Evolutionary conservation across 352 stramenopile species (phyloP).

Genomic region (Phytophthora citrophthora): DNA sequence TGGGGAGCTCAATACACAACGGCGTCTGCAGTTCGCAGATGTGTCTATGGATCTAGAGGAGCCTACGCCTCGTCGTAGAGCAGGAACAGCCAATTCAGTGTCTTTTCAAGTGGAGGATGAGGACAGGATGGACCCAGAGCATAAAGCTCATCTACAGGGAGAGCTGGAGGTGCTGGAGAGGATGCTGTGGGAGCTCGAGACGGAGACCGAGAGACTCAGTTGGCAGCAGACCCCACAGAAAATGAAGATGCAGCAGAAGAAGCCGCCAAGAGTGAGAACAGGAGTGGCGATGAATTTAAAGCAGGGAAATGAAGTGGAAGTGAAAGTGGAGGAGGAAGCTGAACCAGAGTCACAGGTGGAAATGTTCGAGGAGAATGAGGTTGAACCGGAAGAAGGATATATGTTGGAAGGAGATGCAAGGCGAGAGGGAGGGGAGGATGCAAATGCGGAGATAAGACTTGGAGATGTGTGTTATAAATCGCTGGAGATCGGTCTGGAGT

Average conservation of each 20-base stretch:
- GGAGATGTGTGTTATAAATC: slow-evolving; percentile 53
- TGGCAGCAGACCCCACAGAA: slow-evolving; percentile 26
- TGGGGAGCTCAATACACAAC: slow-evolving; percentile 24
- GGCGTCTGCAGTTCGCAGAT: slow-evolving; percentile 29
- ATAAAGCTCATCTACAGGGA: slow-evolving; percentile 35
- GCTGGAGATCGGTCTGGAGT: slow-evolving; percentile 35
- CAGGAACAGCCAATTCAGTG: slow-evolving; percentile 16
- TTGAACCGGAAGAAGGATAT: slow-evolving; percentile 11
- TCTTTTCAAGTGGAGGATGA: slow-evolving; percentile 40
- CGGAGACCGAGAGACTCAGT: slow-evolving; percentile 36
- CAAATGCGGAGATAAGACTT: slow-evolving; percentile 21
- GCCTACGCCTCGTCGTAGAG: slow-evolving; percentile 7
- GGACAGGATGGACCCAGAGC: slow-evolving; percentile 17
- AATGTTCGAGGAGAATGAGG: slow-evolving; percentile 1
- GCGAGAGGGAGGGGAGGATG: slow-evolving; percentile 4
- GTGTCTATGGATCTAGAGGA: slow-evolving; percentile 32
- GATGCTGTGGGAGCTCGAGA: slow-evolving; percentile 49
- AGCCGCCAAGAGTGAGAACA: slow-evolving; percentile 5
- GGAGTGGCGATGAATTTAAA: slow-evolving; percentile 1
- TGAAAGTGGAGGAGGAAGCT: slow-evolving; percentile 1
- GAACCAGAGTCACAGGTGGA: neutral
- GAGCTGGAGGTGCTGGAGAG: slow-evolving; percentile 49
- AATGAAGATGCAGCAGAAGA: slow-evolving; percentile 15
- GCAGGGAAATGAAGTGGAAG: neutral
- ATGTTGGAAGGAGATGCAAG: neutral